Base-by-base conservation (phyloP, 2,329 filamentous ascomycete genomes). In the Exophiala aquamarina region DNA sequence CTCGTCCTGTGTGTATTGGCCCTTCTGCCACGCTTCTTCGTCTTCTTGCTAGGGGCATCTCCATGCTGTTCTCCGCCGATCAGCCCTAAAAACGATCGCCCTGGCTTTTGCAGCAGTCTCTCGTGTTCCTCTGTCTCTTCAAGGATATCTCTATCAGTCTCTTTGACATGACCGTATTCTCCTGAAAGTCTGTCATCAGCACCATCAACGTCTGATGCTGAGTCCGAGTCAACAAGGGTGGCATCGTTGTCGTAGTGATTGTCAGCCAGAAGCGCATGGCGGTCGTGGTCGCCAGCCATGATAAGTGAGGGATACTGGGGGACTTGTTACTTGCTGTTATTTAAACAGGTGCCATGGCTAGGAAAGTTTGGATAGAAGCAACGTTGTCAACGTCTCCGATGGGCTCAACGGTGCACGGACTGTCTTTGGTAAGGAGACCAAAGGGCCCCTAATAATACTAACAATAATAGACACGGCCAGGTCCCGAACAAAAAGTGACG, bases 81-180 rank as follows among this genome's bases (percentile, higher is more conserved):
- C 13, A 62, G 66, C 33, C 69, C 65, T 63, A 72, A 64, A 58
- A 71, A 64, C 52, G 69, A 59, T 45, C 66, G 59, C 23, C 63
- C 58, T 42, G 67, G 59, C 54, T 69, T 70, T 18, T 67, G 72
- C 33, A 77, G 57, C 3, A 74, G 61, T 32, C 68, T 70, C 59
- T 81, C 70, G 49, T 74, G 63, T 61, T 82, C 73, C 43, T 91
- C 87, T 65, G 91, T 86, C 56, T 90, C 86, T 58, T 87, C 76
- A 57, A 92, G 68, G 0, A 92, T 43, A 18, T 55, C 45, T 37
- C 54, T 44, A 37, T 52, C 54, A 28, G 20, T 18, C 9, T 52
- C 49, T 33, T 29, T 39, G 14, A 56, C 50, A 14, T 32, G 9
- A 10, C 47, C 44, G 11, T 11, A 20, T 10, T 36, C 40, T 15